Evolutionary conservation across 208 protist species (phyloP).

Genomic region (Phytomonas sp.): DNA sequence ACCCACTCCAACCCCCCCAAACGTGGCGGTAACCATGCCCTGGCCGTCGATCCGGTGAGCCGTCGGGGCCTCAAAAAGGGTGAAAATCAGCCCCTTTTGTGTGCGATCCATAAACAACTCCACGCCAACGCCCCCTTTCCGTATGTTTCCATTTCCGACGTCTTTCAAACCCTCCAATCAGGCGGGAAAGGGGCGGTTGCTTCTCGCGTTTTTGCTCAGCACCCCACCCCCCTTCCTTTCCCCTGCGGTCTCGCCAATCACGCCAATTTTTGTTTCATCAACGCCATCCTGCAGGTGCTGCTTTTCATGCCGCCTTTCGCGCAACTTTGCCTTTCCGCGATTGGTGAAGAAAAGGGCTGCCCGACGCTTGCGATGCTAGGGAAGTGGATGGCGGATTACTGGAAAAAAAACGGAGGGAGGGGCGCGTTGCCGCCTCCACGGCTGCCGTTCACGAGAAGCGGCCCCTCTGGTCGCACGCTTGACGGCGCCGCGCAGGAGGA

Average conservation of each 20-base stretch:
- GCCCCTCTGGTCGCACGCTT: conserved; percentile 10
- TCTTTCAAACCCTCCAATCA: not conserved
- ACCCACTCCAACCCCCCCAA: not conserved
- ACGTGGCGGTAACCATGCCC: not conserved
- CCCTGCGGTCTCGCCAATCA: conserved; percentile 67
- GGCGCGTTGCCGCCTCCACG: conserved; percentile 14
- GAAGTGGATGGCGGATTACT: conserved; percentile 69
- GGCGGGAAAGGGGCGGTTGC: not conserved
- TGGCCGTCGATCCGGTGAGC: too few species aligned
- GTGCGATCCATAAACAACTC: too few species aligned
- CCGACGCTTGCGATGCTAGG: conserved; percentile 41
- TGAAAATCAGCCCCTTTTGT: too few species aligned
- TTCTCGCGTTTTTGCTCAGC: conserved; percentile 16
- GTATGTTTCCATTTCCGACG: not conserved
- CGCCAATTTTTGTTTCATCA: conserved; percentile 84
- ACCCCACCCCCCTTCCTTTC: conserved; percentile 29
- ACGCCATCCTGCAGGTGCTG: conserved; percentile 59
- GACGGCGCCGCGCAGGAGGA: conserved; percentile 72
- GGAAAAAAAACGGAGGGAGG: conserved; percentile 23
- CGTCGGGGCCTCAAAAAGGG: too few species aligned
- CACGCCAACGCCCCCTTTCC: too few species aligned
- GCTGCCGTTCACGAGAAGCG: conserved; percentile 15
- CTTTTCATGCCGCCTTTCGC: conserved; percentile 61
- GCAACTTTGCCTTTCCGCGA: conserved; percentile 39
- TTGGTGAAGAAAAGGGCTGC: conserved; percentile 10